phyloP scores from a whole-genome alignment of 2,329 filamentous ascomycete genomes.

The Sphaerostilbella broomeana region DNA sequence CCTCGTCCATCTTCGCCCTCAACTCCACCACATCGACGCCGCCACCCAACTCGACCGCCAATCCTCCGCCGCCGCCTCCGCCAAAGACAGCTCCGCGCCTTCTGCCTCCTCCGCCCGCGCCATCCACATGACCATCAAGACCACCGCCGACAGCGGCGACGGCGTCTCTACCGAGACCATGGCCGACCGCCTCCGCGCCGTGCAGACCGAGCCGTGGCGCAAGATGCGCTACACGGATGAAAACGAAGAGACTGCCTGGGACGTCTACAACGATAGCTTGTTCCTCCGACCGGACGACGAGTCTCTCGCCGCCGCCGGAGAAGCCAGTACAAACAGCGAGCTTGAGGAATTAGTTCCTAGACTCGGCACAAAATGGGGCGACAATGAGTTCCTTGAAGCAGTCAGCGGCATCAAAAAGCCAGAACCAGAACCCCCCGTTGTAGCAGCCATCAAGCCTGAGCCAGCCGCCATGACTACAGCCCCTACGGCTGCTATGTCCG shows the following conservation, averaged over 20 bases:
- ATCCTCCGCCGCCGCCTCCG: slow-evolving; percentile 33
- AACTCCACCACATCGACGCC: slow-evolving; percentile 90
- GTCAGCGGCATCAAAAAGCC: slow-evolving; percentile 38
- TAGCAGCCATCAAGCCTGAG: slow-evolving; percentile 22
- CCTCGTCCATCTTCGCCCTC: slow-evolving; percentile 81
- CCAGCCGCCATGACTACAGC: slow-evolving; percentile 16
- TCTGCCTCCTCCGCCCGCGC: slow-evolving; percentile 55
- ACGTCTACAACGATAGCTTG: slow-evolving; percentile 66
- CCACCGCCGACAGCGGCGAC: slow-evolving; percentile 61
- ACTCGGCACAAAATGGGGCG: slow-evolving; percentile 37
- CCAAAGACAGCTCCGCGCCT: slow-evolving; percentile 27
- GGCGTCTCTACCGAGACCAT: slow-evolving; percentile 62
- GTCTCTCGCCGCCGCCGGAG: slow-evolving; percentile 9
- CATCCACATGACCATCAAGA: slow-evolving; percentile 83
- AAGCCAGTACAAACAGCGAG: slow-evolving; percentile 17
- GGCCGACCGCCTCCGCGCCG: slow-evolving; percentile 65
- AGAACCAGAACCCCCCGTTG: slow-evolving; percentile 18
- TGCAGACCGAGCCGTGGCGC: slow-evolving; percentile 79
- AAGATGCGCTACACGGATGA: slow-evolving; percentile 76
- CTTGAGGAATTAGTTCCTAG: slow-evolving; percentile 33
- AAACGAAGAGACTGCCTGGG: slow-evolving; percentile 68
- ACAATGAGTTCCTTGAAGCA: slow-evolving; percentile 38
- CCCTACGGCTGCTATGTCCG: slow-evolving; percentile 11
- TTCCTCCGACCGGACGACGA: slow-evolving; percentile 29
- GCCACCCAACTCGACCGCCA: slow-evolving; percentile 60